Percentiles rank a stretch among this genome's conserved stretches.
Evolutionary conservation across 1,284 basidiomycete species (phyloP).

Genomic region (Ustanciosporium gigantosporum): DNA sequence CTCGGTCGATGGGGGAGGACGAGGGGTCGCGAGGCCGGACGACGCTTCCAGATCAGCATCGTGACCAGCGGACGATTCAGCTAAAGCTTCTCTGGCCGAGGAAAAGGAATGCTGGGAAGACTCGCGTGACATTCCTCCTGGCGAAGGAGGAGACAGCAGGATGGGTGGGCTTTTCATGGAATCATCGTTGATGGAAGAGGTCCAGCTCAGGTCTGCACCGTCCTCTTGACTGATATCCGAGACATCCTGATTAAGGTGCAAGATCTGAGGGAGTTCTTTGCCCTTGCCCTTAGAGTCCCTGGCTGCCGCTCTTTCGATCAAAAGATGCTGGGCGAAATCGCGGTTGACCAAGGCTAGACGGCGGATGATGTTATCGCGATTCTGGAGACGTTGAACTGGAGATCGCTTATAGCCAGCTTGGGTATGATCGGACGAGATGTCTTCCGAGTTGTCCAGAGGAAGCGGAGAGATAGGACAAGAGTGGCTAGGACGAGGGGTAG

Average conservation of each 20-base stretch:
- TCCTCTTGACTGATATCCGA: too few relatives aligned
- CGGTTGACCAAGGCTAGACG: slow-evolving; percentile 37
- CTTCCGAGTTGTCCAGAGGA: neutral
- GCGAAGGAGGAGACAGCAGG: slow-evolving; percentile 34
- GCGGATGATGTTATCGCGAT: slow-evolving; percentile 17
- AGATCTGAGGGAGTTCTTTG: slow-evolving; percentile 6
- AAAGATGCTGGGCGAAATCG: slow-evolving; percentile 31
- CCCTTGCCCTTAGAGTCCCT: neutral
- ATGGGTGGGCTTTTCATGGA: slow-evolving; percentile 38
- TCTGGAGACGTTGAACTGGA: slow-evolving; percentile 4
- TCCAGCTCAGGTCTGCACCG: neutral
- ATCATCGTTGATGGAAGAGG: neutral
- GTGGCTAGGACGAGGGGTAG: slow-evolving; percentile 13
- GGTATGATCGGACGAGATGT: neutral
- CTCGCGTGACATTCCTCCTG: slow-evolving; percentile 18
- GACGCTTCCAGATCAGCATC: neutral
- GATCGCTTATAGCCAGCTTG: neutral
- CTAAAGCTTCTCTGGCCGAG: slow-evolving; percentile 14
- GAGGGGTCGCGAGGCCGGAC: neutral
- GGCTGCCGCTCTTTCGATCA: slow-evolving; percentile 17
- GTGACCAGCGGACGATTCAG: neutral
- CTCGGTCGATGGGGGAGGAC: neutral
- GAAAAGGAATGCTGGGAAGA: slow-evolving; percentile 31
- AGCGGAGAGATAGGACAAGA: slow-evolving; percentile 34
- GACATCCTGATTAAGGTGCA: slow-evolving; percentile 16